These are phyloP conservation scores for Dittrichia graveolens DNA, from an alignment of 129 eudicot genomes.

Conservation along the genomic window DNA sequence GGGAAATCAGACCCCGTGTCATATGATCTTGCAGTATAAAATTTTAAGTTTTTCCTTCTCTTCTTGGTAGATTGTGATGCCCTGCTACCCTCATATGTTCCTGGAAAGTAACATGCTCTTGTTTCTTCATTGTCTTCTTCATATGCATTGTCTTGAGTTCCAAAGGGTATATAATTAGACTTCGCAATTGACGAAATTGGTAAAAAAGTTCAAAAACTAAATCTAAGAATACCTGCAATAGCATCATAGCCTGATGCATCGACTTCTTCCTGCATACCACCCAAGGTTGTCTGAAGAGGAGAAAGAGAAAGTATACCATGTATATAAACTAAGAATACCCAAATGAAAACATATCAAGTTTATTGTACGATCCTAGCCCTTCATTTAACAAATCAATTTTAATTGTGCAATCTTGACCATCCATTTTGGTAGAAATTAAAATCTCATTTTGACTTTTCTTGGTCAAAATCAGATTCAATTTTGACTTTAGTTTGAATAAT, in stretches of 20 bases:
- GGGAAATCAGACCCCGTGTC: constrained; percentile 51
- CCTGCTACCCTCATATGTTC: constrained; percentile 55
- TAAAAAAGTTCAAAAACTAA: not conserved
- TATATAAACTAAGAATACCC: too few species aligned
- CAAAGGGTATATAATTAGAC: not conserved
- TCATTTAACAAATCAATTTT: too few species aligned
- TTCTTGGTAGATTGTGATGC: constrained; percentile 49
- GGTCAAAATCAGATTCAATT: too few species aligned
- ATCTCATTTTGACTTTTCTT: too few species aligned
- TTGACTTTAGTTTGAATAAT: too few species aligned
- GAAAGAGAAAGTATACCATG: too few species aligned
- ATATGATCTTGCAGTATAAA: constrained; percentile 51
- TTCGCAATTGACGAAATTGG: not conserved
- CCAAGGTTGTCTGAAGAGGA: constrained; percentile 10
- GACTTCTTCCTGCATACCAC: constrained; percentile 15
- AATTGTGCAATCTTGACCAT: too few species aligned
- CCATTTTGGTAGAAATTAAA: too few species aligned
- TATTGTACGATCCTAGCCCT: too few species aligned
- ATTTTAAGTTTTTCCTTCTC: constrained; percentile 47
- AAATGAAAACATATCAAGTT: too few species aligned
- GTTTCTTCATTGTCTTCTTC: constrained; percentile 74
- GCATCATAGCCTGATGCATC: constrained; percentile 16
- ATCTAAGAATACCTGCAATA: not conserved
- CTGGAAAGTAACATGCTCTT: constrained; percentile 48
- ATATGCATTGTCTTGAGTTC: constrained; percentile 31